Base-by-base conservation (phyloP, 306 rosid genomes). In the Datisca glomerata region DNA sequence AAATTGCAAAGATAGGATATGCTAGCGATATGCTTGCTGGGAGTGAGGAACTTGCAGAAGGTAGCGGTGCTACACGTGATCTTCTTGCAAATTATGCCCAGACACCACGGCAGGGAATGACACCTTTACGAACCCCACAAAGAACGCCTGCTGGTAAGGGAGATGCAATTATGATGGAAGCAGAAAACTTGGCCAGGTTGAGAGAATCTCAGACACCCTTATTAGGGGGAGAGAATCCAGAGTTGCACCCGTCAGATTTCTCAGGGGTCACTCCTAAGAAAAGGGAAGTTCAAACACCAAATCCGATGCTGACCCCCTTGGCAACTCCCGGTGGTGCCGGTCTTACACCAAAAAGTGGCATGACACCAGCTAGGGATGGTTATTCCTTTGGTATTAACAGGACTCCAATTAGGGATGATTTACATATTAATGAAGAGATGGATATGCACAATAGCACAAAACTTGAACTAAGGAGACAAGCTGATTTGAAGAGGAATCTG, bases 141-240 rank as follows among this genome's bases (percentile, higher is more conserved):
- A 79, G 96, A 72, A 86, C 94, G 12, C 96, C 96, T 5, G 67
- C 81, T 44, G 76, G 96, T 55, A 86, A 86, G 72, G 94, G 96
- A 32, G 96, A 86, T 42, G 81, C 86, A 46, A 75, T 86, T 53
- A 78, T 81, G 96, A 81, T 86, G 94, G 96, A 86, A 62, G 96
- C 96, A 44, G 91, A 82, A 62, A 86, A 86, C 60, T 65, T 86
- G 53, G 96, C 96, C 22, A 73, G 93, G 79, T 60, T 86, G 71
- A 86, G 96, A 63, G 86, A 86, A 60, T 86, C 96, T 66, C 96
- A 81, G 50, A 86, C 96, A 53, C 96, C 96, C 31, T 65, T 86
- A 41, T 66, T 86, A 44, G 96, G 96, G 64, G 96, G 96, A 63
- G 86, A 81, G 12, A 86, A 86, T 55, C 96, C 94, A 3, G 94